A percentile compares a stretch with the other conserved stretches of the same genome.
phyloP scores from a whole-genome alignment of 169 alveolate species.

The Cyclospora cayetanensis region DNA sequence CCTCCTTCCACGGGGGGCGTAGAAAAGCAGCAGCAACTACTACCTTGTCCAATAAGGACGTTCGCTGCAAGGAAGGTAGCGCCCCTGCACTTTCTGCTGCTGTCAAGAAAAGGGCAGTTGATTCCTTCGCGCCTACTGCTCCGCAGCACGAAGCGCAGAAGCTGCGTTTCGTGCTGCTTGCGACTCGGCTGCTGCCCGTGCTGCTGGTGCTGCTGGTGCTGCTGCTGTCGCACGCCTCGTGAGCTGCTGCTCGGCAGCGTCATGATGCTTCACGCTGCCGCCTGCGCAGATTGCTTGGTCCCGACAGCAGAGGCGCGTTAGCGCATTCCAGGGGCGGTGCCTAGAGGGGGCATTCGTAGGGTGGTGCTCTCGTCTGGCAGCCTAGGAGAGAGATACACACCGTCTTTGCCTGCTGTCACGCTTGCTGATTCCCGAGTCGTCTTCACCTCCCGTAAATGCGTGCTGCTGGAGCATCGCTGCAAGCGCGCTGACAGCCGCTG shows the following conservation, averaged over 20 bases:
- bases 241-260: not conserved
- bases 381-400: too few species aligned
- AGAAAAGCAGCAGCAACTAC: not conserved
- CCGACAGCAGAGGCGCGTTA: too few species aligned
- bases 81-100: slow-evolving; percentile 46
- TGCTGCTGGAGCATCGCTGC: too few species aligned
- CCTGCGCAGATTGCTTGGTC: too few species aligned
- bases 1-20: not conserved
- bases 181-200: slow-evolving; percentile 11
- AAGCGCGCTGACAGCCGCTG: too few species aligned
- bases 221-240: not conserved
- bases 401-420: too few species aligned
- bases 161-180: slow-evolving; percentile 21
- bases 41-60: not conserved
- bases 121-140: not conserved
- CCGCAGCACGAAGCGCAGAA: slow-evolving; percentile 15
- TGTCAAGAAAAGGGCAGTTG: slow-evolving; percentile 9
- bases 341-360: too few species aligned
- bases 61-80: slow-evolving; percentile 18
- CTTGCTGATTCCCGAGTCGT: too few species aligned
- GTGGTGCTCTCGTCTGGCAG: too few species aligned
- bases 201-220: not conserved
- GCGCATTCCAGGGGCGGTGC: too few species aligned
- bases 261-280: too few species aligned
- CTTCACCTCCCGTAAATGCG: too few species aligned